Evolutionary conservation across 345 rosid species (phyloP).

Genomic region (Euphorbia peplus): DNA sequence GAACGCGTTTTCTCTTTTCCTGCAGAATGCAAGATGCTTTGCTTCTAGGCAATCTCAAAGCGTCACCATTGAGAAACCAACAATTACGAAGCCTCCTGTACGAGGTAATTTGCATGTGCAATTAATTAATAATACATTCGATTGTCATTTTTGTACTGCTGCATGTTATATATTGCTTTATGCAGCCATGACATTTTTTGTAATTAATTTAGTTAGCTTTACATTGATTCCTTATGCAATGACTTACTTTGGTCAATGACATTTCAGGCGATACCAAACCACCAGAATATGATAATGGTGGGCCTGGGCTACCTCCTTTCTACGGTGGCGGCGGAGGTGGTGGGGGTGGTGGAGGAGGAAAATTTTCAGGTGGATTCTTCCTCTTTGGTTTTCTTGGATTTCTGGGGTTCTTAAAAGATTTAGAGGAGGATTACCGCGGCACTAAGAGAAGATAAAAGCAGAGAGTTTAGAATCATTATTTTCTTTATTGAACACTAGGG

Average conservation of each 20-base stretch:
- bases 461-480: not conserved
- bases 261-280: slow-evolving; percentile 33
- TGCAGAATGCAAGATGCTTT: slow-evolving; percentile 66
- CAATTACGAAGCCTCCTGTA: slow-evolving; percentile 80
- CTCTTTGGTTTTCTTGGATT: slow-evolving; percentile 85
- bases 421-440: slow-evolving; percentile 54
- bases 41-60: slow-evolving; percentile 84
- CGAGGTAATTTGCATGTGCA: slow-evolving; percentile 45
- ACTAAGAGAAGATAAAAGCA: slow-evolving; percentile 44
- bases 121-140: too few relatives aligned
- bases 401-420: slow-evolving; percentile 76
- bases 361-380: slow-evolving; percentile 88
- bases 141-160: too few relatives aligned
- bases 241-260: not conserved
- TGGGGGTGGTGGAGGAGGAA: slow-evolving; percentile 89
- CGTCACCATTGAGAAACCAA: slow-evolving; percentile 63
- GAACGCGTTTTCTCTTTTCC: not conserved
- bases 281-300: slow-evolving; percentile 73
- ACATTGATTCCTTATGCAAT: not conserved
- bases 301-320: slow-evolving; percentile 72
- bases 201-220: not conserved
- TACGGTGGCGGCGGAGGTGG: slow-evolving; percentile 73
- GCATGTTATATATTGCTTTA: too few relatives aligned
- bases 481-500: too few relatives aligned
- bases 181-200: too few relatives aligned